Conservation (phyloP, 2,329 filamentous ascomycete species). For the Pleurostoma richardsiae region DNA sequence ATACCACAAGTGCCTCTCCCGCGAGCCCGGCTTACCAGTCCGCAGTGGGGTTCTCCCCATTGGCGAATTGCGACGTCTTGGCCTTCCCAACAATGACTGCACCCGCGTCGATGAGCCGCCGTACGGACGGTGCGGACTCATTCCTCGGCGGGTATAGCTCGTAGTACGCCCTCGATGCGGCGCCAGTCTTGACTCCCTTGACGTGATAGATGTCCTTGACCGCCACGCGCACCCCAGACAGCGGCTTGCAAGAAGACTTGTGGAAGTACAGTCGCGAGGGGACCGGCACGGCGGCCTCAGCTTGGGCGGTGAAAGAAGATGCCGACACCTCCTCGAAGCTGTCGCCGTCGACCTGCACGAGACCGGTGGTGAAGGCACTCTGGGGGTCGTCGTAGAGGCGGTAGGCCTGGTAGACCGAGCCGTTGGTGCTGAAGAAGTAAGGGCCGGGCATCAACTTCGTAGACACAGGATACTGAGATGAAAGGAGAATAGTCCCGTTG, state of each 20-base stretch:
- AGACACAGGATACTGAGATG: background rate
- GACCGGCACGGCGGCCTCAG: constrained; percentile 21
- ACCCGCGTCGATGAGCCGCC: constrained; percentile 53
- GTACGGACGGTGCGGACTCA: constrained; percentile 42
- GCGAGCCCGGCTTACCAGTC: constrained; percentile 34
- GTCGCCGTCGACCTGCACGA: background rate
- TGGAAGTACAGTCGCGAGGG: constrained; percentile 29
- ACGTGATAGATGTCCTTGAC: constrained; percentile 27
- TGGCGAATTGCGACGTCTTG: constrained; percentile 42
- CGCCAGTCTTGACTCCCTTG: constrained; percentile 46
- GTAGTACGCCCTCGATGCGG: constrained; percentile 55
- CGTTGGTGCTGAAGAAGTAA: background rate
- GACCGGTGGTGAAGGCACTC: background rate
- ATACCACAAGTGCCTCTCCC: background rate
- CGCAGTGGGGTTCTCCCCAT: constrained; percentile 30
- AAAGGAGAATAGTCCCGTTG: background rate
- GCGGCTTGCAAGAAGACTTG: constrained; percentile 21
- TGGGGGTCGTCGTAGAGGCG: constrained; percentile 1
- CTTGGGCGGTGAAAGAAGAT: background rate
- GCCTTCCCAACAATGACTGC: constrained; percentile 50
- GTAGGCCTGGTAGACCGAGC: background rate
- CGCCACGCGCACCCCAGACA: constrained; percentile 28
- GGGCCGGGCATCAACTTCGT: background rate
- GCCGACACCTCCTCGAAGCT: background rate
- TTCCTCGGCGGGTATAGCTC: constrained; percentile 40